A percentile compares a stretch with the other conserved stretches of the same genome.
Evolutionary conservation across 2,329 filamentous ascomycete genomes (phyloP).

Genomic region (Cercospora citrullina): DNA sequence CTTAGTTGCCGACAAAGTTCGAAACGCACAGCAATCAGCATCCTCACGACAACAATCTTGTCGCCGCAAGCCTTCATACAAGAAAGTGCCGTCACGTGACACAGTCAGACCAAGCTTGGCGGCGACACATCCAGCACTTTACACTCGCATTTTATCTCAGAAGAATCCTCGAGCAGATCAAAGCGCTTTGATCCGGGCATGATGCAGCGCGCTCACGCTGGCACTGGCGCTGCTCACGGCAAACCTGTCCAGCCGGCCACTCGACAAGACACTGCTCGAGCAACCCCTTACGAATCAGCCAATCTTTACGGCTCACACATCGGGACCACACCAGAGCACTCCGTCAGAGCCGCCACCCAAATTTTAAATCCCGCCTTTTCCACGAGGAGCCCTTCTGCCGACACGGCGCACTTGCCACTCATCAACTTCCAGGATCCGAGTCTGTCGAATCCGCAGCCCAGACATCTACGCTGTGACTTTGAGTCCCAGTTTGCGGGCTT

Average conservation of each 20-base stretch:
- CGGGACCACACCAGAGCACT: background rate
- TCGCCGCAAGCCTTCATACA: background rate
- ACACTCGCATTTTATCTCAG: background rate
- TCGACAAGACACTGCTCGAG: background rate
- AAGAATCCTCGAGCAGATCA: background rate
- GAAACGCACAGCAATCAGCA: slow-evolving; percentile 3
- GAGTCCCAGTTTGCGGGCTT: slow-evolving; percentile 5
- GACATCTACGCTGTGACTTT: slow-evolving; percentile 3
- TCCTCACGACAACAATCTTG: slow-evolving; percentile 6
- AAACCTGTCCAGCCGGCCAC: background rate
- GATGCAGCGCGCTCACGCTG: background rate
- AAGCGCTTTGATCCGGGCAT: background rate
- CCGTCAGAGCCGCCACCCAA: background rate
- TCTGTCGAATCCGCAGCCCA: slow-evolving; percentile 3
- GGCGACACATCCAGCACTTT: slow-evolving; percentile 22
- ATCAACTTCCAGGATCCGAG: background rate
- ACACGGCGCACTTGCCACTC: slow-evolving; percentile 10
- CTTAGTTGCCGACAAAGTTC: background rate
- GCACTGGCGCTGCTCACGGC: background rate
- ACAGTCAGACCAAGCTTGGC: slow-evolving; percentile 7
- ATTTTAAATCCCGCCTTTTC: background rate
- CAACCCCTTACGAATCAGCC: background rate
- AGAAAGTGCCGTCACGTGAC: slow-evolving; percentile 15
- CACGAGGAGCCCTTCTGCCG: background rate
- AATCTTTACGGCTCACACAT: background rate